phyloP scores from a whole-genome alignment of 2,329 filamentous ascomycete genomes.

The Neopestalotiopsis sp. region DNA sequence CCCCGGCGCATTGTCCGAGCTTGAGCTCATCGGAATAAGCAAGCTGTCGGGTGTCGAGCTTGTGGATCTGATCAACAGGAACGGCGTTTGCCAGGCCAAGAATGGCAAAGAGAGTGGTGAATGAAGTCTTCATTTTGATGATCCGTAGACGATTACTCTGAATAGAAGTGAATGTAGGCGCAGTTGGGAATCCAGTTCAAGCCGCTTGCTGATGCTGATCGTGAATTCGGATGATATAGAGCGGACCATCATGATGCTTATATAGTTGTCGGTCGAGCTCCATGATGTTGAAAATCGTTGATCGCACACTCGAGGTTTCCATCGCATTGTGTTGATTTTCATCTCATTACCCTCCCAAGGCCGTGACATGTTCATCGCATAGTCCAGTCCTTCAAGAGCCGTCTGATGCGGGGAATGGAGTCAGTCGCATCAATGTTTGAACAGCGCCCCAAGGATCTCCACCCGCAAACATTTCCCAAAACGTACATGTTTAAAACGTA shows the following conservation, averaged over 20 bases:
- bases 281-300: too few species aligned
- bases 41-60: constrained; percentile 20
- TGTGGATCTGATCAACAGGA: constrained; percentile 18
- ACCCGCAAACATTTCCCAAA: constrained; percentile 11
- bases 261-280: neutral
- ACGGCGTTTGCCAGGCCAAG: constrained; percentile 19
- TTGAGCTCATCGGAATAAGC: constrained; percentile 24
- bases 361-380: neutral
- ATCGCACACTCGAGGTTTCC: neutral
- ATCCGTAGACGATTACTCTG: neutral
- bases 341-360: neutral
- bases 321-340: neutral
- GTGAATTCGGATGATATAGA: neutral
- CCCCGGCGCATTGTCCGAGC: constrained; percentile 32
- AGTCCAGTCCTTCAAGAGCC: neutral
- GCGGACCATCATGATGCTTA: neutral
- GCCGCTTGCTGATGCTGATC: neutral
- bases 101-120: constrained; percentile 19
- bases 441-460: neutral
- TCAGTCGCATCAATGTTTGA: constrained; percentile 1
- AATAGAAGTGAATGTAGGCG: neutral
- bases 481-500: neutral
- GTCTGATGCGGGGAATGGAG: neutral
- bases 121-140: constrained; percentile 21
- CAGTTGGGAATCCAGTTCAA: constrained; percentile 1